A percentile compares a stretch with the other conserved stretches of the same genome.
These are phyloP conservation scores for Coix lacrymajobi DNA, from an alignment of 176 grass and related monocot species.

Conservation along the genomic window DNA sequence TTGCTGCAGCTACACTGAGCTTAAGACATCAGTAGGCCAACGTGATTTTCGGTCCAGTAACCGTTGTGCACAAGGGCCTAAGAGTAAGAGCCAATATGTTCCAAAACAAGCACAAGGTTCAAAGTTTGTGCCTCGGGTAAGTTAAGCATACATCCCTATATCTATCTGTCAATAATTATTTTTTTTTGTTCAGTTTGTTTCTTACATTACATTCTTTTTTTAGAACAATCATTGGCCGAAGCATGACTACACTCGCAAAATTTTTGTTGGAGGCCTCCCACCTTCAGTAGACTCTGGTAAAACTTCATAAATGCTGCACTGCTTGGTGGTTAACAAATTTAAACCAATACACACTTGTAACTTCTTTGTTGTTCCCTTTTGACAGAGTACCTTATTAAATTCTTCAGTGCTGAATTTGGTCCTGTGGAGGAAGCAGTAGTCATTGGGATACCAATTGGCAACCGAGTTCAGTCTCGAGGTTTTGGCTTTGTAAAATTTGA, in stretches of 20 bases:
- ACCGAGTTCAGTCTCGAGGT: conserved; percentile 45
- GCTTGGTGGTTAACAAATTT: background rate
- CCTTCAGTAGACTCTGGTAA: conserved; percentile 52
- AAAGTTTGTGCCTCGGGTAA: conserved; percentile 38
- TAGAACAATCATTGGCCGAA: conserved; percentile 42
- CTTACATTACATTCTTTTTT: conserved; percentile 11
- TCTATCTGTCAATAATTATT: background rate
- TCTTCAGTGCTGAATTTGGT: conserved; percentile 55
- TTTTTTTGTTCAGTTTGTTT: background rate
- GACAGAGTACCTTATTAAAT: conserved; percentile 43
- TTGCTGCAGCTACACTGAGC: conserved; percentile 1
- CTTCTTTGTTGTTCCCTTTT: background rate
- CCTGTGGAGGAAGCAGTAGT: conserved; percentile 65
- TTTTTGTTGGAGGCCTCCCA: conserved; percentile 63
- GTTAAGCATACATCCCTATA: background rate
- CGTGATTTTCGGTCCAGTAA: conserved; percentile 30
- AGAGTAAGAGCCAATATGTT: conserved; percentile 29
- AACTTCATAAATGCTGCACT: background rate
- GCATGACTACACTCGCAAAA: conserved; percentile 57
- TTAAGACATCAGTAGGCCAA: conserved; percentile 26
- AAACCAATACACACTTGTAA: conserved; percentile 6
- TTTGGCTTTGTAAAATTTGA: conserved; percentile 68
- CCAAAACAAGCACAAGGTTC: conserved; percentile 36
- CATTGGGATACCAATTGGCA: conserved; percentile 31
- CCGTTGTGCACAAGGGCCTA: conserved; percentile 19